Evolutionary conservation across 139 green algal species (phyloP).

Genomic region (Micromonas commoda): DNA sequence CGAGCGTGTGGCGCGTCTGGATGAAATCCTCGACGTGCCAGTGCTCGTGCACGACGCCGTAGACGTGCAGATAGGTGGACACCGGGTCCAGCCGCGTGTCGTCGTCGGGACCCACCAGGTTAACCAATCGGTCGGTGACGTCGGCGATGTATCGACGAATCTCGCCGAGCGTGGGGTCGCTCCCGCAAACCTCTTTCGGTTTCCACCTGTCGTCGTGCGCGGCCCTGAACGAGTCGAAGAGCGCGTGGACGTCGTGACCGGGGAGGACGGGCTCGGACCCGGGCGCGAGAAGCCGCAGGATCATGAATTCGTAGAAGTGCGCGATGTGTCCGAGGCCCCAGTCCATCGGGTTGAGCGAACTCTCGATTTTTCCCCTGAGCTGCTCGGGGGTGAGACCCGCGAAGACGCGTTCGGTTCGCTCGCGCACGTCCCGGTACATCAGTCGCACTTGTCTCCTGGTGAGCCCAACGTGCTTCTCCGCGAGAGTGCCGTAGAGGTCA

Average conservation of each 20-base stretch:
- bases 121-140: not conserved
- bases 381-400: not conserved
- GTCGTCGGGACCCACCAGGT: not conserved
- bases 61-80: conserved; percentile 10
- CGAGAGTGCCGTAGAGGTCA: not conserved
- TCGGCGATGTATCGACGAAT: not conserved
- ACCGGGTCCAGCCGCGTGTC: not conserved
- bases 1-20: not conserved
- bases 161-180: not conserved
- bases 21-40: conserved; percentile 23
- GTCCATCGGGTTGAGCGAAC: not conserved
- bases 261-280: not conserved
- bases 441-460: not conserved
- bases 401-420: not conserved
- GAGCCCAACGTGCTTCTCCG: not conserved
- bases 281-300: not conserved
- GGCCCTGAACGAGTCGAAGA: conserved; percentile 12
- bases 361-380: not conserved
- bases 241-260: not conserved
- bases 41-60: conserved; percentile 13
- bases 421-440: not conserved
- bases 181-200: not conserved
- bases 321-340: conserved; percentile 4
- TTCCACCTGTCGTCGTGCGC: not conserved
- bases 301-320: conserved; percentile 26